Percentiles rank a stretch among this genome's conserved stretches.
Conservation (phyloP, 192 early-diverging fungal genomes). For the Jimgerdemannia lactiflua region DNA sequence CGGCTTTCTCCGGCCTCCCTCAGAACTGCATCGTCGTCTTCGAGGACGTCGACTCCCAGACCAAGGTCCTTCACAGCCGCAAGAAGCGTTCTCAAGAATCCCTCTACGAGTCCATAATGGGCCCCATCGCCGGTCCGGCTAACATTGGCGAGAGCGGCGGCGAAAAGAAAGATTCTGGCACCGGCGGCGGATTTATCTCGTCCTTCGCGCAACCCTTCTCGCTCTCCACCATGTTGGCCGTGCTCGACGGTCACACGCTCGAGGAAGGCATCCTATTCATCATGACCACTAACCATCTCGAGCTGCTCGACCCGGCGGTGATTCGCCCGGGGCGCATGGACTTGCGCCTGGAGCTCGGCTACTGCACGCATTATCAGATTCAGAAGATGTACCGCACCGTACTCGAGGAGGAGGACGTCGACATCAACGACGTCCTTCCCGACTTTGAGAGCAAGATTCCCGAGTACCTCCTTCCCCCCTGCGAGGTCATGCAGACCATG, state of each 20-base stretch:
- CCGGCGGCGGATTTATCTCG: neutral
- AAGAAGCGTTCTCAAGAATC: slow-evolving; percentile 9
- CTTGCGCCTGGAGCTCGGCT: slow-evolving; percentile 55
- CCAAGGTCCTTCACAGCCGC: slow-evolving; percentile 38
- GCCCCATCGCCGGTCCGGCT: slow-evolving; percentile 4
- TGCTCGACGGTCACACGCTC: slow-evolving; percentile 60
- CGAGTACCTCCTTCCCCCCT: slow-evolving; percentile 56
- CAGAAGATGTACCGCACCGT: slow-evolving; percentile 46
- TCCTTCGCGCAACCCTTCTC: slow-evolving; percentile 14
- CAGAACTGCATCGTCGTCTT: slow-evolving; percentile 47
- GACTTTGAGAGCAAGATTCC: slow-evolving; percentile 34
- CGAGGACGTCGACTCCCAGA: slow-evolving; percentile 59
- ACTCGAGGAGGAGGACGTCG: slow-evolving; percentile 18
- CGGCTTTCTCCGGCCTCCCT: slow-evolving; percentile 29
- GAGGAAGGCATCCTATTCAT: slow-evolving; percentile 54
- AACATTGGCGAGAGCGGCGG: slow-evolving; percentile 10
- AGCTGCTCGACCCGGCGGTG: slow-evolving; percentile 59
- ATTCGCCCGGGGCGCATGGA: slow-evolving; percentile 63
- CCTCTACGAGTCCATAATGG: slow-evolving; percentile 3
- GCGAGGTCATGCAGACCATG: slow-evolving; percentile 61
- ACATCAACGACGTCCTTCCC: slow-evolving; percentile 20
- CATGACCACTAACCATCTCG: slow-evolving; percentile 66
- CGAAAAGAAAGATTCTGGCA: neutral
- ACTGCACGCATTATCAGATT: slow-evolving; percentile 61
- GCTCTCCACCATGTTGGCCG: slow-evolving; percentile 50